Evolutionary conservation across 2,329 filamentous ascomycete species (phyloP).

Genomic region (Geoglossum cookeanum): DNA sequence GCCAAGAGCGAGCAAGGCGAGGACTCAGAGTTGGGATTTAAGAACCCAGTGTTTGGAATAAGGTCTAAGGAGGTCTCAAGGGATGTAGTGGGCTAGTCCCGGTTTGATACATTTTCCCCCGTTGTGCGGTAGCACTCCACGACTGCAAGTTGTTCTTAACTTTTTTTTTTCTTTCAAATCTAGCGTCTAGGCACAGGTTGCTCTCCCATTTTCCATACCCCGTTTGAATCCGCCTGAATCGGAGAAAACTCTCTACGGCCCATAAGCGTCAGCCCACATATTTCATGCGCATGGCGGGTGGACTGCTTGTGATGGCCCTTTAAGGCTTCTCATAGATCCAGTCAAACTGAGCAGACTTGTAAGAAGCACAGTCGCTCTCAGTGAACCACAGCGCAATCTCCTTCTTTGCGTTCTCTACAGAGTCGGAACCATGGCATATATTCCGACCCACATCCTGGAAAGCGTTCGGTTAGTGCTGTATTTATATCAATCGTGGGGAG

Average conservation of each 20-base stretch:
- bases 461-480: background rate
- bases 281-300: background rate
- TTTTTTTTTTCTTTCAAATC: too few species aligned
- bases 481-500: background rate
- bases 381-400: conserved; percentile 99
- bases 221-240: background rate
- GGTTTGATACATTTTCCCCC: too few species aligned
- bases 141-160: too few species aligned
- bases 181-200: too few species aligned
- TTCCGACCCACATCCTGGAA: conserved; percentile 69
- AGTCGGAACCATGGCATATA: conserved; percentile 99
- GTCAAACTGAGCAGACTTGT: conserved; percentile 67
- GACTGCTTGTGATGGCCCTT: conserved; percentile 4
- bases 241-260: background rate
- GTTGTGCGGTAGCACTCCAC: too few species aligned
- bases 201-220: background rate
- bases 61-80: too few species aligned
- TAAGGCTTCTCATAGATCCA: conserved; percentile 92
- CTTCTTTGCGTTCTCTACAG: conserved; percentile 98
- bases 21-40: too few species aligned
- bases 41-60: too few species aligned
- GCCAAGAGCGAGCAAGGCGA: too few species aligned
- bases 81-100: too few species aligned
- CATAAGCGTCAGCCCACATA: background rate
- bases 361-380: conserved; percentile 64